Evolutionary conservation across 2,329 filamentous ascomycete species (phyloP).

Genomic region (Paecilomyces formosus): DNA sequence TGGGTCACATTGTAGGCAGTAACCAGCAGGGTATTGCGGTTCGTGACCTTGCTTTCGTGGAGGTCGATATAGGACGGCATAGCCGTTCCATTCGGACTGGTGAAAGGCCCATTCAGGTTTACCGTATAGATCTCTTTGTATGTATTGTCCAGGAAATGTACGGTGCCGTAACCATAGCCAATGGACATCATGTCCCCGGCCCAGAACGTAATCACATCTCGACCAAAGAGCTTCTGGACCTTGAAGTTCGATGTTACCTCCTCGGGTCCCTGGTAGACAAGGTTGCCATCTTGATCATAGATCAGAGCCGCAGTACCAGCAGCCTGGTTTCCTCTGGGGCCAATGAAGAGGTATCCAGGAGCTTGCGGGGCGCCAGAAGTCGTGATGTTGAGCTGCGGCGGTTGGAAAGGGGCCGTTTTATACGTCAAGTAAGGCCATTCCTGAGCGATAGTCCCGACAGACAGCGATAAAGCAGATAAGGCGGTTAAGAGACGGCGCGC

Average conservation of each 20-base stretch:
- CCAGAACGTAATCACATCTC: conserved; percentile 31
- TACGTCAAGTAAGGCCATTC: conserved; percentile 10
- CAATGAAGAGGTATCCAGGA: conserved; percentile 27
- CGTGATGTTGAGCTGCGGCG: conserved; percentile 22
- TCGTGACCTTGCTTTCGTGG: conserved; percentile 26
- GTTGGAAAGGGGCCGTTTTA: conserved; percentile 11
- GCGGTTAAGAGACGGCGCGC: background rate
- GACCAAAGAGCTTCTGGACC: conserved; percentile 24
- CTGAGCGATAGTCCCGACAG: background rate
- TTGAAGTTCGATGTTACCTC: conserved; percentile 26
- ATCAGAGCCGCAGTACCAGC: conserved; percentile 26
- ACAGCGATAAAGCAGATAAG: background rate
- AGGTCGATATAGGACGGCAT: conserved; percentile 23
- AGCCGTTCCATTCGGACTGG: conserved; percentile 12
- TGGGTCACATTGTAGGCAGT: conserved; percentile 29
- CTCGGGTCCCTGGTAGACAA: conserved; percentile 28
- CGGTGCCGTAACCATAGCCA: conserved; percentile 21
- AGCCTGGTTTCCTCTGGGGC: conserved; percentile 19
- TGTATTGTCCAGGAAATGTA: conserved; percentile 25
- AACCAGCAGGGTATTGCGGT: conserved; percentile 25
- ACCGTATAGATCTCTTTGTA: conserved; percentile 27
- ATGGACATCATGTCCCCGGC: conserved; percentile 19
- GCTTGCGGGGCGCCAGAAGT: conserved; percentile 20
- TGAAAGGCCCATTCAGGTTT: conserved; percentile 16
- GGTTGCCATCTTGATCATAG: conserved; percentile 26